A percentile compares a stretch with the other conserved stretches of the same genome.
Evolutionary conservation across 768 basidiomycete genomes (phyloP).

Genomic region (Pleurotus giganteus): DNA sequence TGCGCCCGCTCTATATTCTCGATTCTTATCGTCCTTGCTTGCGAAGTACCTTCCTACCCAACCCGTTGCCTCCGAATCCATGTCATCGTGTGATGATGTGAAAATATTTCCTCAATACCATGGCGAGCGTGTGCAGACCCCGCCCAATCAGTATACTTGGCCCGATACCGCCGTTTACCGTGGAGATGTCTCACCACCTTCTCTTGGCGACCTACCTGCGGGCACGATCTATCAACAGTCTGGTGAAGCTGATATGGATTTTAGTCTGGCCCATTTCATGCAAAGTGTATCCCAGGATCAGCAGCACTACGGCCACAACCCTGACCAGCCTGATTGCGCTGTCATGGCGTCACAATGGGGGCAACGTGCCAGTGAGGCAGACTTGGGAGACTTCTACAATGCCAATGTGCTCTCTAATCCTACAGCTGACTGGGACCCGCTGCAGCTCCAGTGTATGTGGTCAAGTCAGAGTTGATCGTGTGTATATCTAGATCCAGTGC

Average conservation of each 20-base stretch:
- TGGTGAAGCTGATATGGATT: constrained; percentile 42
- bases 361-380: not conserved
- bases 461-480: not conserved
- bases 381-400: constrained; percentile 4
- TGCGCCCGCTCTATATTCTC: constrained; percentile 55
- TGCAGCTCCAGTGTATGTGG: not conserved
- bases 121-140: constrained; percentile 22
- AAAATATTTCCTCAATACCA: constrained; percentile 20
- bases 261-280: constrained; percentile 45
- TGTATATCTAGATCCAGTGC: not conserved
- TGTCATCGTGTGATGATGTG: constrained; percentile 15
- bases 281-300: constrained; percentile 31
- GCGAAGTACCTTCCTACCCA: constrained; percentile 27
- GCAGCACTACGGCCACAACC: not conserved
- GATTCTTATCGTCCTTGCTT: constrained; percentile 51
- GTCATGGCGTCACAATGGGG: not conserved
- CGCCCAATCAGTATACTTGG: constrained; percentile 37
- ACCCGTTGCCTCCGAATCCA: constrained; percentile 3
- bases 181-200: constrained; percentile 12
- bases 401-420: not conserved
- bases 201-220: constrained; percentile 9
- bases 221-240: constrained; percentile 18
- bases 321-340: not conserved
- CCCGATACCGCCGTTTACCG: constrained; percentile 34
- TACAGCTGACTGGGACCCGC: not conserved